phyloP scores from a whole-genome alignment of 495 filamentous ascomycete genomes.

The Daldinia bambusicola region DNA sequence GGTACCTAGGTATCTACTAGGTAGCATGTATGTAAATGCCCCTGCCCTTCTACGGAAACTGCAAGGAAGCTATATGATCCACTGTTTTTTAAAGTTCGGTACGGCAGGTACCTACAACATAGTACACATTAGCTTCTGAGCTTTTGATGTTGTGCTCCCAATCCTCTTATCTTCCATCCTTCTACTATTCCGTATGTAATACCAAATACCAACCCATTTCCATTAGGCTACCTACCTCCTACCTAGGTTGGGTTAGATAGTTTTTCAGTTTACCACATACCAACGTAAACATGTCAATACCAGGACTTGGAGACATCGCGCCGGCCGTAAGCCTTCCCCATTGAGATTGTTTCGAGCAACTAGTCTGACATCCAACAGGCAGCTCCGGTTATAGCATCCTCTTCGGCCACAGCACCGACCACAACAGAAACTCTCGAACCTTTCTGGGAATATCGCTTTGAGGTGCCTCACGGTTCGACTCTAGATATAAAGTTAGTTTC shows the following conservation, averaged over 20 bases:
- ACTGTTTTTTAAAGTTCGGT: conserved; percentile 24
- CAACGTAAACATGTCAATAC: conserved; percentile 55
- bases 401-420: conserved; percentile 36
- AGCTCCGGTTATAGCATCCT: conserved; percentile 39
- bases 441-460: conserved; percentile 88
- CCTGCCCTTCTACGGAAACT: conserved; percentile 29
- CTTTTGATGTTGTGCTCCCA: conserved; percentile 11
- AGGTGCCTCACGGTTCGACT: conserved; percentile 74
- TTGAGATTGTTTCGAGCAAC: background rate
- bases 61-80: conserved; percentile 16
- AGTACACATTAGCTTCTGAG: conserved; percentile 11
- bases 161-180: background rate
- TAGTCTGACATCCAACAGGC: conserved; percentile 38
- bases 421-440: conserved; percentile 54
- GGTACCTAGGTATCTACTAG: conserved; percentile 3
- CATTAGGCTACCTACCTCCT: no score
- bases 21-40: conserved; percentile 22
- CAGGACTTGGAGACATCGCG: conserved; percentile 62
- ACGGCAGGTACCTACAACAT: background rate
- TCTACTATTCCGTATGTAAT: no score
- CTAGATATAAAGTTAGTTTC: conserved; percentile 68
- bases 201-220: background rate
- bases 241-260: no score
- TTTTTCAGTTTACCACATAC: background rate
- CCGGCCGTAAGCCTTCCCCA: conserved; percentile 49